These are phyloP conservation scores for Artomyces pyxidatus DNA, from an alignment of 768 basidiomycete genomes.

Conservation along the genomic window DNA sequence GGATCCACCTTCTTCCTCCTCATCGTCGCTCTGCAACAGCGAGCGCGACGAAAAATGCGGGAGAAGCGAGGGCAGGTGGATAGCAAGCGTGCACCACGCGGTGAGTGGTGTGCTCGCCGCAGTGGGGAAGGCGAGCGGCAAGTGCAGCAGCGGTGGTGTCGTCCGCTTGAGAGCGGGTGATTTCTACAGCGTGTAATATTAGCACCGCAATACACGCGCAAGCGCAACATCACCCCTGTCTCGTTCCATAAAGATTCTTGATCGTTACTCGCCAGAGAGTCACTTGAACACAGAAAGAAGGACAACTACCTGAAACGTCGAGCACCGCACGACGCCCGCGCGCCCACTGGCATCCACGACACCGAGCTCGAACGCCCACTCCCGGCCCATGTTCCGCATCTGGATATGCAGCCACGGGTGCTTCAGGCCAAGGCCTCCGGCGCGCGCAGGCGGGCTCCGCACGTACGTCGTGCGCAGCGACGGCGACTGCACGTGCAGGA, in stretches of 20 bases:
- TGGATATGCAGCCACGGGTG: constrained; percentile 74
- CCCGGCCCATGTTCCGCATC: constrained; percentile 55
- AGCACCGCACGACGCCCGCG: constrained; percentile 54
- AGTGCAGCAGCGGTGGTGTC: constrained; percentile 53
- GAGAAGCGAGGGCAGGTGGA: constrained; percentile 54
- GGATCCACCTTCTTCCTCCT: constrained; percentile 17
- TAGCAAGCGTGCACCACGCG: constrained; percentile 56
- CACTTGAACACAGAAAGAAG: background rate
- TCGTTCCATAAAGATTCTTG: background rate
- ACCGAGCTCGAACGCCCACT: constrained; percentile 73
- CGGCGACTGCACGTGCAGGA: constrained; percentile 76
- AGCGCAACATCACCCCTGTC: background rate
- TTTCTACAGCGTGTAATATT: constrained; percentile 35
- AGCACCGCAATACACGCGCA: background rate
- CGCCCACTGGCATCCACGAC: constrained; percentile 55
- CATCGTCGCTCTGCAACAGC: constrained; percentile 18
- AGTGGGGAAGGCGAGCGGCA: constrained; percentile 60
- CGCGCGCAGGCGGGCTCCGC: constrained; percentile 38
- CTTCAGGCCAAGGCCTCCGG: constrained; percentile 44
- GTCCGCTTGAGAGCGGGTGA: constrained; percentile 41
- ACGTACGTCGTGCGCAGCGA: constrained; percentile 61
- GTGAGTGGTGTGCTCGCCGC: constrained; percentile 51
- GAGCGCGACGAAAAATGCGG: constrained; percentile 51
- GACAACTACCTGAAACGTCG: constrained; percentile 68
- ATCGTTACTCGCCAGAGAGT: constrained; percentile 1